Conservation (phyloP, 2,329 filamentous ascomycete species). For the Cyphellophora attinorum region DNA sequence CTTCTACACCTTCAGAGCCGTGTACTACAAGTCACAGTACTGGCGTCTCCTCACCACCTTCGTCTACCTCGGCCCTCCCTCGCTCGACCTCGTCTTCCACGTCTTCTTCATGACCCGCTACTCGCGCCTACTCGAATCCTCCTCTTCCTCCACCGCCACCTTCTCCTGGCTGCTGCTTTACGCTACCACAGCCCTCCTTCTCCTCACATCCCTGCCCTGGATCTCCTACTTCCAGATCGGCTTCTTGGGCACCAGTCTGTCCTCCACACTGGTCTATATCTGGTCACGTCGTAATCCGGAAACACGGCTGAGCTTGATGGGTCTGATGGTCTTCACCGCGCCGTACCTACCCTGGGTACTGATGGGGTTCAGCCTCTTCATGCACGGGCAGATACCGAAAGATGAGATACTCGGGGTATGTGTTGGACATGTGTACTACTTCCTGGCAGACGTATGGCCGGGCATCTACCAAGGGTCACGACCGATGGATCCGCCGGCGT, state of each 20-base stretch:
- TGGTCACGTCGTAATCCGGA: slow-evolving; percentile 95
- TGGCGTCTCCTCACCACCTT: slow-evolving; percentile 96
- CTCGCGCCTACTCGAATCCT: slow-evolving; percentile 87
- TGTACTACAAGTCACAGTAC: slow-evolving; percentile 87
- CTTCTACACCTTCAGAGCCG: slow-evolving; percentile 90
- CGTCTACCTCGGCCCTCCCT: slow-evolving; percentile 92
- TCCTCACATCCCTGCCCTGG: slow-evolving; percentile 60
- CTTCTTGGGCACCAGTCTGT: slow-evolving; percentile 88
- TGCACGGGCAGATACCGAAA: slow-evolving; percentile 82
- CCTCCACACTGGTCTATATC: slow-evolving; percentile 91
- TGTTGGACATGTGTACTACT: slow-evolving; percentile 96
- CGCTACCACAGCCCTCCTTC: slow-evolving; percentile 67
- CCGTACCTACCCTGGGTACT: slow-evolving; percentile 95
- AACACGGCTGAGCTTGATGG: slow-evolving; percentile 78
- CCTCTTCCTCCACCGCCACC: slow-evolving; percentile 80
- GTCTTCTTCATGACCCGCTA: slow-evolving; percentile 98
- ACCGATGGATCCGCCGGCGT: slow-evolving; percentile 78
- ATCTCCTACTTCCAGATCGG: not conserved
- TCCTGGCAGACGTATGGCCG: slow-evolving; percentile 94
- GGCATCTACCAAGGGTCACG: slow-evolving; percentile 71
- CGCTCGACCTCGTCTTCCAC: slow-evolving; percentile 89
- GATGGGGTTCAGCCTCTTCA: slow-evolving; percentile 82
- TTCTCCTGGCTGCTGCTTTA: slow-evolving; percentile 94
- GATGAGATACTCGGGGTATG: slow-evolving; percentile 94
- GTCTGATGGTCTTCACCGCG: slow-evolving; percentile 80